Evolutionary conservation across 176 grass and related monocot species (phyloP).

Genomic region (Oryza longistaminata): DNA sequence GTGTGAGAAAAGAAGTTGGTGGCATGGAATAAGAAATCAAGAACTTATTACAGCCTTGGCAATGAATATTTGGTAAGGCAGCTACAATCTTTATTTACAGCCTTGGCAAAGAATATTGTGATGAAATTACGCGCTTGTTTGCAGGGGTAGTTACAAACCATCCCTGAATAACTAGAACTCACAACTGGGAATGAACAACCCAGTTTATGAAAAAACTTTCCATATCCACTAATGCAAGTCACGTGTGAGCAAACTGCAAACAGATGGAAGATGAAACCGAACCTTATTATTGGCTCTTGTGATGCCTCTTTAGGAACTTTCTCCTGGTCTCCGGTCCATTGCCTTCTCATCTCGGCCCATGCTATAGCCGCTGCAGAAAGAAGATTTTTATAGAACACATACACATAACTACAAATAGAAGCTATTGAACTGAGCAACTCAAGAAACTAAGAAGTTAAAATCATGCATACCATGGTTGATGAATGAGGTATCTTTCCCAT

Average conservation of each 20-base stretch:
- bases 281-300: slow-evolving; percentile 85
- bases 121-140: background rate
- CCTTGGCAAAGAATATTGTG: background rate
- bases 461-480: slow-evolving; percentile 72
- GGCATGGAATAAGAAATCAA: background rate
- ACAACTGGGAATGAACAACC: background rate
- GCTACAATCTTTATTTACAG: background rate
- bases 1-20: background rate
- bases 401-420: slow-evolving; percentile 7
- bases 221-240: background rate
- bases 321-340: slow-evolving; percentile 72
- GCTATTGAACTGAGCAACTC: background rate
- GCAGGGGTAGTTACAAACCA: background rate
- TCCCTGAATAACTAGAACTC: background rate
- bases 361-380: slow-evolving; percentile 65
- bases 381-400: background rate
- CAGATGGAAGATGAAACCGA: slow-evolving; percentile 28
- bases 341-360: slow-evolving; percentile 78
- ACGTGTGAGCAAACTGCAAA: background rate
- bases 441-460: slow-evolving; percentile 2
- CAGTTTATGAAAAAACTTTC: background rate
- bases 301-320: slow-evolving; percentile 49
- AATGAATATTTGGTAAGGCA: background rate
- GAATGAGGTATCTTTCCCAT: slow-evolving; percentile 48
- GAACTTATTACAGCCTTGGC: background rate